phyloP scores from a whole-genome alignment of 176 grass and related monocot genomes.

The Oropetium thomaeum region DNA sequence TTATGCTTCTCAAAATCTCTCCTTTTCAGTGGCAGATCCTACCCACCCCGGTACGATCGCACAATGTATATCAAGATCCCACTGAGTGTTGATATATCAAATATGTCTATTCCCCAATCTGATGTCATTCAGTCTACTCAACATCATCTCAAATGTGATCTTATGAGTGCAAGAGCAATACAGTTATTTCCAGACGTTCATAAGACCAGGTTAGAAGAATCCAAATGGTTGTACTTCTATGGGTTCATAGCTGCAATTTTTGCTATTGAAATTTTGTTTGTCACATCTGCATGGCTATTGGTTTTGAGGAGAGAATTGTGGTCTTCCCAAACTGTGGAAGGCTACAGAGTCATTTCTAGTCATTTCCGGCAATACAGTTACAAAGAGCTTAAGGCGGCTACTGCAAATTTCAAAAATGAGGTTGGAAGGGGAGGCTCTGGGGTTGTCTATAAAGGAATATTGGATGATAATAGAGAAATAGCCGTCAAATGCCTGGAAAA shows the following conservation, averaged over 20 bases:
- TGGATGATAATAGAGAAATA: not conserved
- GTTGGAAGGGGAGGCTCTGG: slow-evolving; percentile 26
- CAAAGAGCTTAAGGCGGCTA: slow-evolving; percentile 4
- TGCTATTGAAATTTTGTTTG: slow-evolving; percentile 39
- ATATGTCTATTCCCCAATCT: slow-evolving; percentile 3
- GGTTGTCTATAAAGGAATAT: slow-evolving; percentile 11
- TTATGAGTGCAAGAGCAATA: not conserved
- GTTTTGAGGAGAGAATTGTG: slow-evolving; percentile 18
- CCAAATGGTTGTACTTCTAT: slow-evolving; percentile 45
- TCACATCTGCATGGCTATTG: slow-evolving; percentile 33
- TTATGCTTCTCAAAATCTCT: slow-evolving; percentile 26
- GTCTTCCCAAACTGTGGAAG: slow-evolving; percentile 12
- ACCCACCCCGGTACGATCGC: not conserved
- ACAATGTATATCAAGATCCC: slow-evolving; percentile 26
- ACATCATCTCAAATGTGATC: slow-evolving; percentile 7
- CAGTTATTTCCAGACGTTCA: not conserved
- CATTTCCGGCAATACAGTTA: slow-evolving; percentile 41
- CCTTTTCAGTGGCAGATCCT: slow-evolving; percentile 35
- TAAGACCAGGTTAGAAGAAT: not conserved
- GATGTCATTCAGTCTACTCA: not conserved
- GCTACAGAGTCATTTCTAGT: slow-evolving; percentile 30
- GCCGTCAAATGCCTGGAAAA: slow-evolving; percentile 16
- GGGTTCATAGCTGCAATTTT: slow-evolving; percentile 37
- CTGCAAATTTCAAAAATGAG: slow-evolving; percentile 21
- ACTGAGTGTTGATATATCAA: slow-evolving; percentile 12